Evolutionary conservation across 140 eudicot genomes (phyloP), one percentile per base, ranked within the genome.

Genomic region (Artemisia princeps): DNA sequence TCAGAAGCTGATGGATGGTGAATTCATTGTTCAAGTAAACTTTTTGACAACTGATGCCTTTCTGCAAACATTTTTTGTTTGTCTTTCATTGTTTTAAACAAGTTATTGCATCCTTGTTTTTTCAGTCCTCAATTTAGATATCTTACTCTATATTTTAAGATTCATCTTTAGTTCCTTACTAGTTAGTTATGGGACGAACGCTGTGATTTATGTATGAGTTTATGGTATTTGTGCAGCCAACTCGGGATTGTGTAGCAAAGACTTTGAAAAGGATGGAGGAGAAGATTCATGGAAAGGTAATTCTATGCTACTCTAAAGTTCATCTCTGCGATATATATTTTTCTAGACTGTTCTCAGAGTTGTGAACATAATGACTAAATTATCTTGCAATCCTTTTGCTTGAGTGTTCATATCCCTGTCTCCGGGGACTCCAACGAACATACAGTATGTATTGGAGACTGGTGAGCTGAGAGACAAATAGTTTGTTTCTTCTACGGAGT

Each of bases 191-290:
- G 12, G 19, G 40, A 67, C 49, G 53, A 7, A 2, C 20, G 19
- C 49, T 66, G 50, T 30, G 46, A 19, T 68, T 10, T 19, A 58
- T 33, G 48, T 55, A 68, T 57, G 50, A 45, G 71, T 48, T 71
- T 3, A 15, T 58, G 26, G 14, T 23, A 51, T 55, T n/a, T 45
- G 13, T 71, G 84, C 95, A 91, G 97, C 89, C 95, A 65, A 85
- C 97, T 28, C 78, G 87, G 62, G 96, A 87, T 17, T 91, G 97
- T 81, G 95, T 85, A 11, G 91, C 85, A 51, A 87, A 87, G 81
- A 87, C 90, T 19, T 48, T 87, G 78, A 87, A 85, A 72, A 81
- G 95, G 72, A 70, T 92, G 54, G 98, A 92, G 78, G 96, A 88
- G 69, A 91, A 91, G 81, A 83, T 87, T 56, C 74, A 83, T 56